Conservation (phyloP, 2,329 filamentous ascomycete species). For the Calonectria pseudoturangicola region DNA sequence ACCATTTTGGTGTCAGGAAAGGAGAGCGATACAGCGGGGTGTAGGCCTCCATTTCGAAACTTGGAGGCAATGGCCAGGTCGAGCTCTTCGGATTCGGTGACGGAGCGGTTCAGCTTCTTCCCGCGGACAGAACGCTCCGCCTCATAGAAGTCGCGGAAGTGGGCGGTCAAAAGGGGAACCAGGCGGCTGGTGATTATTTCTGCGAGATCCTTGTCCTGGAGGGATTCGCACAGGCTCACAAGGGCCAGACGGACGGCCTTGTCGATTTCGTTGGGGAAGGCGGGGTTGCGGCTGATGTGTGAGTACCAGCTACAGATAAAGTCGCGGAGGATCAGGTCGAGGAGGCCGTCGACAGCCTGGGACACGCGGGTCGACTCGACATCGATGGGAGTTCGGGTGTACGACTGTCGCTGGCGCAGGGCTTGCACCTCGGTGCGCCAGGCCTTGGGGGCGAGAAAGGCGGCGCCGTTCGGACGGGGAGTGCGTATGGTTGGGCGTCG, state of each 20-base stretch:
- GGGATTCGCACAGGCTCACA: constrained; percentile 80
- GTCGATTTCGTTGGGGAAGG: constrained; percentile 92
- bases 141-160: constrained; percentile 92
- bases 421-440: constrained; percentile 84
- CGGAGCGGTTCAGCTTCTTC: constrained; percentile 88
- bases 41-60: constrained; percentile 91
- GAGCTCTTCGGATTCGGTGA: constrained; percentile 97
- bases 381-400: constrained; percentile 82
- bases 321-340: constrained; percentile 86
- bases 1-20: constrained; percentile 89
- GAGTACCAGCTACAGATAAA: constrained; percentile 94
- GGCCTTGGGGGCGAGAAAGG: constrained; percentile 76
- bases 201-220: constrained; percentile 87
- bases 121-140: constrained; percentile 92
- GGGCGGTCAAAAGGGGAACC: constrained; percentile 90
- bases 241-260: constrained; percentile 84
- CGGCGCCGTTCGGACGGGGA: constrained; percentile 66
- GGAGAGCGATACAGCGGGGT: constrained; percentile 87
- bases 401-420: constrained; percentile 79
- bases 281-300: constrained; percentile 86
- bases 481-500: constrained; percentile 66
- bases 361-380: constrained; percentile 86
- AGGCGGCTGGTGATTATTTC: constrained; percentile 88
- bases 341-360: constrained; percentile 84
- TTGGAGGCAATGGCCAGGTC: constrained; percentile 97